phyloP scores from a whole-genome alignment of 306 rosid species.

The Cucurbita ficifolia region DNA sequence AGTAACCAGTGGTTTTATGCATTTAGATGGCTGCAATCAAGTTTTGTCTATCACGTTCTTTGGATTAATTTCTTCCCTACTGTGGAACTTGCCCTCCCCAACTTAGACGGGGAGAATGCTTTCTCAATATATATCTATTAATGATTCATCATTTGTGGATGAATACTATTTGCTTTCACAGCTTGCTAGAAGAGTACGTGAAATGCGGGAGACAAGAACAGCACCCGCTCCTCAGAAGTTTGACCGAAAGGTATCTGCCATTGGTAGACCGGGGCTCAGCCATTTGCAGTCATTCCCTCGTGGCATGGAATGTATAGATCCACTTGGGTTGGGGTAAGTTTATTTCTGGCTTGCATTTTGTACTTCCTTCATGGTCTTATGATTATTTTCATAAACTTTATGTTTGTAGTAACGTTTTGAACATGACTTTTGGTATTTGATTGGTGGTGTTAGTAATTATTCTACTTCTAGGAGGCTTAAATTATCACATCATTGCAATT shows the following conservation, averaged over 20 bases:
- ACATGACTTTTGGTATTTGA: not conserved
- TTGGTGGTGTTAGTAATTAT: not conserved
- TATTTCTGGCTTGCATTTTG: slow-evolving; percentile 13
- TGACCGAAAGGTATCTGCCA: slow-evolving; percentile 38
- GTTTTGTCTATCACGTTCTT: not conserved
- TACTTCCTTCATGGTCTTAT: not conserved
- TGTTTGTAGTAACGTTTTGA: not conserved
- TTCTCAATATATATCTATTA: not conserved
- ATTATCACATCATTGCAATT: not conserved
- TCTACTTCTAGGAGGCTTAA: not conserved
- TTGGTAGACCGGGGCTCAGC: slow-evolving; percentile 47
- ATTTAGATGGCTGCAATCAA: not conserved
- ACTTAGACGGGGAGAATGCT: not conserved
- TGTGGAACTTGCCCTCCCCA: not conserved
- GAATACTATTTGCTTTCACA: slow-evolving; percentile 28
- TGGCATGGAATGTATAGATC: slow-evolving; percentile 96
- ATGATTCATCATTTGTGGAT: not conserved
- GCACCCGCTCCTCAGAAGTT: slow-evolving; percentile 79
- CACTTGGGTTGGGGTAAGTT: slow-evolving; percentile 80
- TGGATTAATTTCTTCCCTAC: not conserved
- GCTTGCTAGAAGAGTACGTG: slow-evolving; percentile 98
- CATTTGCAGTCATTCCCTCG: slow-evolving; percentile 77
- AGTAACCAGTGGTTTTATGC: not conserved
- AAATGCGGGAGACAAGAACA: slow-evolving; percentile 85
- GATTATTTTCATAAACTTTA: not conserved